phyloP scores from a whole-genome alignment of 441 rosid genomes.

The Eutrema salsugineum region DNA sequence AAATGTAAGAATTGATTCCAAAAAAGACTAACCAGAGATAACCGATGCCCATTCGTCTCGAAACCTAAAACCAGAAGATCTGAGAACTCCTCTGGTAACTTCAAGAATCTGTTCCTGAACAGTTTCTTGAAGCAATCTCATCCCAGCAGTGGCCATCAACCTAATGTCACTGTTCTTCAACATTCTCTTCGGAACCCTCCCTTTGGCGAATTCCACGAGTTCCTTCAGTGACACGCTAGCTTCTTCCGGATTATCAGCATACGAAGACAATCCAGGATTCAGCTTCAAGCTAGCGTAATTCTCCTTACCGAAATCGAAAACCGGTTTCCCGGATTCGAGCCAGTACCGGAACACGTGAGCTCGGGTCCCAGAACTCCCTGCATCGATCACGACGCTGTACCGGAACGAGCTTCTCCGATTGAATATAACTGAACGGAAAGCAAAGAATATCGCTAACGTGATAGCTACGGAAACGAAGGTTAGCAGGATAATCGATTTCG shows the following conservation, averaged over 20 bases:
- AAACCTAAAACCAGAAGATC: constrained; percentile 63
- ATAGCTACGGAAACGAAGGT: constrained; percentile 7
- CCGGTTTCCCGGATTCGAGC: constrained; percentile 25
- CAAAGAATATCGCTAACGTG: constrained; percentile 28
- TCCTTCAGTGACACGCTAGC: constrained; percentile 57
- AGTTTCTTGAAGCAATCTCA: constrained; percentile 55
- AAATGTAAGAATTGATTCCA: background rate
- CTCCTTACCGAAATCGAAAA: constrained; percentile 44
- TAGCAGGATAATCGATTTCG: constrained; percentile 30
- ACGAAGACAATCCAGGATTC: constrained; percentile 74
- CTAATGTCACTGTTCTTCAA: constrained; percentile 67
- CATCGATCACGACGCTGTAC: constrained; percentile 63
- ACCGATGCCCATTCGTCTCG: constrained; percentile 78
- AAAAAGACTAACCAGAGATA: constrained; percentile 55
- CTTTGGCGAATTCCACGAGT: constrained; percentile 60
- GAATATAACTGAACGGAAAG: constrained; percentile 27
- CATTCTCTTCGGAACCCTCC: constrained; percentile 42
- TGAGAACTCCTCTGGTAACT: constrained; percentile 49
- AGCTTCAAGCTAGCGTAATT: constrained; percentile 52
- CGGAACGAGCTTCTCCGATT: background rate
- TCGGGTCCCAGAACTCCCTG: constrained; percentile 84
- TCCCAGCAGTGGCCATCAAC: constrained; percentile 92
- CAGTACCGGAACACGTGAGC: constrained; percentile 57
- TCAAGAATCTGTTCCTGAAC: constrained; percentile 58
- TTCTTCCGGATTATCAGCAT: constrained; percentile 42